Conservation (phyloP, 495 filamentous ascomycete species). For the Podospora bellae-mahoneyi region DNA sequence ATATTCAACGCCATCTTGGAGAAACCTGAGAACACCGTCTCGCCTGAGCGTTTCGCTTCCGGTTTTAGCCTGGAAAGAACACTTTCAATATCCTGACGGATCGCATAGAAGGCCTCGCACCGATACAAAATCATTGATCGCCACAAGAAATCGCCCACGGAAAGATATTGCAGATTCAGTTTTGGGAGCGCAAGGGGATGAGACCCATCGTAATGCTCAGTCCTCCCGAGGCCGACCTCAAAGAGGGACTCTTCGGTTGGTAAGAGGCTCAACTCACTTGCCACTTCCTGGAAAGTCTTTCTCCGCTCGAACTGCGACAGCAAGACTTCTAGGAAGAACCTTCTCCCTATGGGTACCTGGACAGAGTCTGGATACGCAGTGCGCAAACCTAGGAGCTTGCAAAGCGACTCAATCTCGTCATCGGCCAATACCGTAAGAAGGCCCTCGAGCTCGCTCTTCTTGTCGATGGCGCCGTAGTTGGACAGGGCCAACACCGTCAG, state of each 20-base stretch:
- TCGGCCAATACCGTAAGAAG: conserved; percentile 71
- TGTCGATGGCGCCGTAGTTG: conserved; percentile 85
- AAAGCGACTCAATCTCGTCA: conserved; percentile 66
- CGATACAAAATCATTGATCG: conserved; percentile 84
- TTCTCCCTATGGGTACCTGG: conserved; percentile 57
- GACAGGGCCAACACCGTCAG: conserved; percentile 85
- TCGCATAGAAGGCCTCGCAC: conserved; percentile 90
- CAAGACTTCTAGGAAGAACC: conserved; percentile 72
- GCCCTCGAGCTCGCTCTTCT: conserved; percentile 70
- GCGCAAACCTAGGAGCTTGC: conserved; percentile 68
- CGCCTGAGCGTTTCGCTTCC: conserved; percentile 56
- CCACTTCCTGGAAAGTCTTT: conserved; percentile 77
- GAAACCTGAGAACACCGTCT: conserved; percentile 74
- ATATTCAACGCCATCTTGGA: conserved; percentile 91
- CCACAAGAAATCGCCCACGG: conserved; percentile 94
- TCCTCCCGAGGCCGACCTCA: conserved; percentile 75
- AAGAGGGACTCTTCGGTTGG: conserved; percentile 87
- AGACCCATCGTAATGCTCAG: conserved; percentile 86
- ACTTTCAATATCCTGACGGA: conserved; percentile 85
- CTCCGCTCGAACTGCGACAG: conserved; percentile 74
- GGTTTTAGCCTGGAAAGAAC: conserved; percentile 76
- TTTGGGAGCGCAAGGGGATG: conserved; percentile 89
- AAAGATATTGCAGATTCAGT: conserved; percentile 91
- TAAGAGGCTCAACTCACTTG: conserved; percentile 65
- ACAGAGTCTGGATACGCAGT: conserved; percentile 73